phyloP scores from a whole-genome alignment of 129 eudicot species.

The Lonicera japonica region DNA sequence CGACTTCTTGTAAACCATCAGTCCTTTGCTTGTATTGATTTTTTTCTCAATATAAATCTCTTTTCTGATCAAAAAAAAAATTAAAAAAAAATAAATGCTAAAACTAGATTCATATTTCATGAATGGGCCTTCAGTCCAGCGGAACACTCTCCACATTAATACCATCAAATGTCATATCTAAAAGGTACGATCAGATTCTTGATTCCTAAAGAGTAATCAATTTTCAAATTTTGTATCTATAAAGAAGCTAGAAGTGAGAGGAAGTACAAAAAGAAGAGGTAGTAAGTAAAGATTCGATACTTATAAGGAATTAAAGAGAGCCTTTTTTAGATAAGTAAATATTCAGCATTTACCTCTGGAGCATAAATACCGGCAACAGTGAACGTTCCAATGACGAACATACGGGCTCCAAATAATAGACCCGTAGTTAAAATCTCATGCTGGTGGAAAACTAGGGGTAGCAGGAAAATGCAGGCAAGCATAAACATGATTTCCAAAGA shows the following conservation, averaged over 20 bases:
- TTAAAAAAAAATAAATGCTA: too few species aligned
- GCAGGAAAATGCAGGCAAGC: conserved; percentile 33
- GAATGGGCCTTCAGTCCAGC: too few species aligned
- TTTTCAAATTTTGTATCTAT: not conserved
- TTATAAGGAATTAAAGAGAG: not conserved
- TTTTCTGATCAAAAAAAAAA: too few species aligned
- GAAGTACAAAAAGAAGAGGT: not conserved
- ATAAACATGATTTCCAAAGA: conserved; percentile 56
- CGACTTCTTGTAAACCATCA: too few species aligned
- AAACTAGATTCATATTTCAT: too few species aligned
- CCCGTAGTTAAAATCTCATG: conserved; percentile 35
- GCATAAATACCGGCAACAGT: conserved; percentile 40
- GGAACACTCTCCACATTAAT: too few species aligned
- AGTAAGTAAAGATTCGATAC: not conserved
- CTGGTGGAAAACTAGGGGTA: conserved; percentile 50
- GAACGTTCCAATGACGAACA: conserved; percentile 49
- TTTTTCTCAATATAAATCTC: too few species aligned
- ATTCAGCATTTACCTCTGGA: conserved; percentile 44
- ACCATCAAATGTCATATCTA: too few species aligned
- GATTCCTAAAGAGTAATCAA: not conserved
- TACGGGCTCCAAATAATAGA: conserved; percentile 54
- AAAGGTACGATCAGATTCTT: too few species aligned
- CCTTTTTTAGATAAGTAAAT: not conserved
- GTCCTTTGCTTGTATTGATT: too few species aligned
- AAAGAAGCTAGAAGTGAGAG: not conserved